Evolutionary conservation across 2,329 filamentous ascomycete genomes (phyloP).

Genomic region (Colletotrichum costaricense): DNA sequence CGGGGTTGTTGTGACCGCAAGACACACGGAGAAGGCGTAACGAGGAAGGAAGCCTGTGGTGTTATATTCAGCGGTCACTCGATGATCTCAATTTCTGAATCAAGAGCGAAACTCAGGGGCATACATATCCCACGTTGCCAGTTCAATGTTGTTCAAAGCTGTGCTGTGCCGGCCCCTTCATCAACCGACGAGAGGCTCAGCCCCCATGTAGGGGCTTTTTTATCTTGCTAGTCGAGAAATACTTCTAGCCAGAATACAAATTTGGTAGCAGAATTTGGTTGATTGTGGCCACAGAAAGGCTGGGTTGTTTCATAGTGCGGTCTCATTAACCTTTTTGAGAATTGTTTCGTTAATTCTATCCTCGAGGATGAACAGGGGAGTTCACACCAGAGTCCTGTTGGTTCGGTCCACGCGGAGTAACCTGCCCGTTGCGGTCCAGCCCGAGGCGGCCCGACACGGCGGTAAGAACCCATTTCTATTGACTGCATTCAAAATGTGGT

Average conservation of each 20-base stretch:
- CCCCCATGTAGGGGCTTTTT: background rate
- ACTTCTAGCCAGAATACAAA: background rate
- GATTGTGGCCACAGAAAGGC: background rate
- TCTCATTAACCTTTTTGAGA: background rate
- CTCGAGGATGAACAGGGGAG: background rate
- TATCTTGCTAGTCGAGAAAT: background rate
- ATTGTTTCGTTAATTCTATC: background rate
- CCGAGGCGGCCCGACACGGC: background rate
- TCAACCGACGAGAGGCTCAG: background rate
- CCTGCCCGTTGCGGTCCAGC: background rate
- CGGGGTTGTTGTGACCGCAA: background rate
- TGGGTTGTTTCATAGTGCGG: background rate
- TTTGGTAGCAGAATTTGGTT: background rate
- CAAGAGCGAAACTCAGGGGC: background rate
- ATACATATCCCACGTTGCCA: background rate
- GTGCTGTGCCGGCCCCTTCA: background rate
- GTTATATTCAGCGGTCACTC: background rate
- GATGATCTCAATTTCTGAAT: background rate
- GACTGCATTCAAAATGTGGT: background rate
- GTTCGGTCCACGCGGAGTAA: background rate
- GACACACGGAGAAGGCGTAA: conserved; percentile 26
- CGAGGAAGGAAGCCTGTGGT: background rate
- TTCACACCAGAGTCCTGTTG: background rate
- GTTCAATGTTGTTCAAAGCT: background rate
- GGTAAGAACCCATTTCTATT: background rate